phyloP scores from a whole-genome alignment of 148 eudicot genomes.

The Vaccinium myrtillus region DNA sequence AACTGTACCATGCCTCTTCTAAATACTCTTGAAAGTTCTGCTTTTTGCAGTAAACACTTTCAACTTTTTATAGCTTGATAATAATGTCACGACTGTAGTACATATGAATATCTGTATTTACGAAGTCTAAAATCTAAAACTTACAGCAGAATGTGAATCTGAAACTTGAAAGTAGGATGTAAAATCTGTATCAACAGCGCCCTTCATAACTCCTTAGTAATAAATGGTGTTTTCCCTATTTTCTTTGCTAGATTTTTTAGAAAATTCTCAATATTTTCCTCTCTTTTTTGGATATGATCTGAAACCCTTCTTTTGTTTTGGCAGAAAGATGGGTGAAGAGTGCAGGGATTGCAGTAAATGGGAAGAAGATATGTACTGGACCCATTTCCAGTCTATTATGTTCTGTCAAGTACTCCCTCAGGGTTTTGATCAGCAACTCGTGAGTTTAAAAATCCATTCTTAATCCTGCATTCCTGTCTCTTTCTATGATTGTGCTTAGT shows the following conservation, averaged over 20 bases:
- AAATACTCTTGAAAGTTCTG: no score
- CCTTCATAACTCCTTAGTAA: background rate
- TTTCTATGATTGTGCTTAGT: no score
- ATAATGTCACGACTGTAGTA: no score
- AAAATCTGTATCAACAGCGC: no score
- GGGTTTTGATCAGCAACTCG: conserved; percentile 47
- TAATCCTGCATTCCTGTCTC: background rate
- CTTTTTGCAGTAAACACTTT: no score
- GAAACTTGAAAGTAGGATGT: no score
- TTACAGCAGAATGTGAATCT: no score
- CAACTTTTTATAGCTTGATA: no score
- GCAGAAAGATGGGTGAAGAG: conserved; percentile 30
- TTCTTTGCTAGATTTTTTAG: background rate
- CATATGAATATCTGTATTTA: no score
- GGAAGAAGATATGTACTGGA: conserved; percentile 49
- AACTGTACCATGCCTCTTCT: no score
- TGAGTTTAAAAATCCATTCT: conserved; percentile 12
- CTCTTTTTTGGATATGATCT: background rate
- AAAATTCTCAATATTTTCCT: background rate
- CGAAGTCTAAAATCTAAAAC: no score
- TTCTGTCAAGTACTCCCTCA: conserved; percentile 40
- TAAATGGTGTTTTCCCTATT: background rate
- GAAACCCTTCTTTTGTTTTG: background rate
- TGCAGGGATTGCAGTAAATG: conserved; percentile 35
- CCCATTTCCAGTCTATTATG: conserved; percentile 36